These are phyloP conservation scores for Hymenochaete sp. DNA, from an alignment of 1,284 basidiomycete genomes.

Conservation along the genomic window DNA sequence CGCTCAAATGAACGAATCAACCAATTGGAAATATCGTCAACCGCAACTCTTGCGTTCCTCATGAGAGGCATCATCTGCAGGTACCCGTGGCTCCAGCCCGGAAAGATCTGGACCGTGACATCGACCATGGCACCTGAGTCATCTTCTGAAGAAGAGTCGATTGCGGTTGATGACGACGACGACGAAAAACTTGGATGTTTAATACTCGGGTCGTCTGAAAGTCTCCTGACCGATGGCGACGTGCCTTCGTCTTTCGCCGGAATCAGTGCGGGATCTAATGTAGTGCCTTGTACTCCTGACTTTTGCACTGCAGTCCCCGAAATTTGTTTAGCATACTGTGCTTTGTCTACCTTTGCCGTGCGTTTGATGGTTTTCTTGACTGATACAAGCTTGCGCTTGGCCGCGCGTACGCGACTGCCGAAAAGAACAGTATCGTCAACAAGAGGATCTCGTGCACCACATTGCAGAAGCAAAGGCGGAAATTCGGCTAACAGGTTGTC, in stretches of 20 bases:
- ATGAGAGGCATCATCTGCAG: conserved; percentile 89
- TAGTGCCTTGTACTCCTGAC: too few relatives aligned
- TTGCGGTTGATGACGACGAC: too few relatives aligned
- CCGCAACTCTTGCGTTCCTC: conserved; percentile 73
- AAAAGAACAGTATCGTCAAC: conserved; percentile 95
- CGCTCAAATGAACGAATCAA: conserved; percentile 70
- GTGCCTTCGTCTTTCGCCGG: conserved; percentile 34
- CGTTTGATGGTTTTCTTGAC: conserved; percentile 58
- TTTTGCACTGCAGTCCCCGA: too few relatives aligned
- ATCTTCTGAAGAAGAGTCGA: too few relatives aligned
- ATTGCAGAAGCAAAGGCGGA: conserved; percentile 87
- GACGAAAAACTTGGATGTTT: too few relatives aligned
- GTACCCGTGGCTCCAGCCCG: conserved; percentile 90
- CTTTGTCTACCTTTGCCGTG: too few relatives aligned
- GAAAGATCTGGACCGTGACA: conserved; percentile 88
- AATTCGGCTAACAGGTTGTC: conserved; percentile 80
- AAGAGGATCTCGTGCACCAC: conserved; percentile 94
- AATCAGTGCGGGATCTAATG: too few relatives aligned
- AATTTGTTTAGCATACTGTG: too few relatives aligned
- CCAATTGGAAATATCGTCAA: conserved; percentile 90
- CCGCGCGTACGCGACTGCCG: conserved; percentile 86
- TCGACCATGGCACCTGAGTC: conserved; percentile 79
- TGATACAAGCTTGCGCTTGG: conserved; percentile 53
- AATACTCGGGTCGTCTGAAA: too few relatives aligned
- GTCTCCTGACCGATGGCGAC: conserved; percentile 40